Percentiles rank a stretch among this genome's conserved stretches.
Conservation (phyloP, 1,284 basidiomycete species). For the Naganishia liquefaciens region DNA sequence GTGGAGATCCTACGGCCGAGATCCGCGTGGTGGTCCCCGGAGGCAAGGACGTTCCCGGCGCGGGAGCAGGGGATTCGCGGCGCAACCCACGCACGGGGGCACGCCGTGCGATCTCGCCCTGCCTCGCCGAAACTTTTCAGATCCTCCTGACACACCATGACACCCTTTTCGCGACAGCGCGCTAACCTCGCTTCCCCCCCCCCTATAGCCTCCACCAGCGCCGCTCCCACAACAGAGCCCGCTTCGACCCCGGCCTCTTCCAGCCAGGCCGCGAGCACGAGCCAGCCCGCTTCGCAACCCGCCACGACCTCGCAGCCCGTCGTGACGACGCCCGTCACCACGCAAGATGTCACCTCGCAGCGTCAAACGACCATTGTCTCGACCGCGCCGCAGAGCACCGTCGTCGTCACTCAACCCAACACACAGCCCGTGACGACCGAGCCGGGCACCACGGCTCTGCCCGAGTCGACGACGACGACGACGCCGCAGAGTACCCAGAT, state of each 20-base stretch:
- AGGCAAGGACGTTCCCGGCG: too few species aligned
- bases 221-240: conserved; percentile 1
- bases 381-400: conserved; percentile 24
- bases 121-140: too few species aligned
- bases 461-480: too few species aligned
- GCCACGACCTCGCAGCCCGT: conserved; percentile 6
- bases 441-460: background rate
- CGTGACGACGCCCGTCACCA: conserved; percentile 3
- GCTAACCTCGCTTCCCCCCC: too few species aligned
- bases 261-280: background rate
- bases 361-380: conserved; percentile 24
- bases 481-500: background rate
- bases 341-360: conserved; percentile 25
- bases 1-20: too few species aligned
- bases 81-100: too few species aligned
- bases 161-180: background rate
- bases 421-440: conserved; percentile 9
- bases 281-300: background rate
- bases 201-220: conserved; percentile 2
- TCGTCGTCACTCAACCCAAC: conserved; percentile 25
- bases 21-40: too few species aligned
- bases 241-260: conserved; percentile 11
- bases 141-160: too few species aligned
- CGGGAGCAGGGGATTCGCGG: too few species aligned
- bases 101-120: too few species aligned